Evolutionary conservation across 805 yeast genomes (phyloP), one percentile per base, ranked within the genome.

Genomic region (Kockiozyma suomiensis): DNA sequence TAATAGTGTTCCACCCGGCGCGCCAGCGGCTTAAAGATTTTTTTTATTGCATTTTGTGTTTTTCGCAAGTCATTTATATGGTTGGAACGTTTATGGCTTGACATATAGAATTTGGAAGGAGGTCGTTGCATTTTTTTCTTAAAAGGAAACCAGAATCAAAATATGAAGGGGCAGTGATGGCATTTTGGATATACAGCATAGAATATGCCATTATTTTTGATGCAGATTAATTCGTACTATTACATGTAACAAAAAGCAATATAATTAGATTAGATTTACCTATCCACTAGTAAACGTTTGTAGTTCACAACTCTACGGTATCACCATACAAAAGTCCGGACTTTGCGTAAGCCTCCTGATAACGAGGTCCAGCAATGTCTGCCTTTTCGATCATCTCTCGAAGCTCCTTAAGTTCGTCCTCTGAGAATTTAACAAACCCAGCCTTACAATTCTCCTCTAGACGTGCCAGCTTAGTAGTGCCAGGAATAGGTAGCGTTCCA

Each of bases 401-500:
- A 23, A 65, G 55, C 28, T 56, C 61, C 17, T 42, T 28, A 19
- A 59, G 28, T 28, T 59, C 66, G 8, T 49, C 60, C 1, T 37
- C 54, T 8, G 68, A 26, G 19, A 65, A 58, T 51, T 53, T 40
- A 28, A 65, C 50, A 23, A 33, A 10, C 21, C 25, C 62, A 28
- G 63, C 49, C 25, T 43, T 73, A 64, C 82, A 75, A 74, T 90
- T 91, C 70, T 83, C 87, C 49, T 78, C 77, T n/a, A 87, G 83
- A 71, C 88, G 85, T 2, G 72, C 76, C 2, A 75, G 72, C 37
- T 85, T 81, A 3, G 90, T 81, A 2, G 89, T 85, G 53, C 91
- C 85, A 25, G 97, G 97, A 71, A 91, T 87, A 33, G 97, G 96
- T 47, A 91, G 70, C 47, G 89, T 56, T 7, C 76, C 71, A 67